phyloP scores from a whole-genome alignment of 2,329 filamentous ascomycete species.

The Camptophora hylomeconis region DNA sequence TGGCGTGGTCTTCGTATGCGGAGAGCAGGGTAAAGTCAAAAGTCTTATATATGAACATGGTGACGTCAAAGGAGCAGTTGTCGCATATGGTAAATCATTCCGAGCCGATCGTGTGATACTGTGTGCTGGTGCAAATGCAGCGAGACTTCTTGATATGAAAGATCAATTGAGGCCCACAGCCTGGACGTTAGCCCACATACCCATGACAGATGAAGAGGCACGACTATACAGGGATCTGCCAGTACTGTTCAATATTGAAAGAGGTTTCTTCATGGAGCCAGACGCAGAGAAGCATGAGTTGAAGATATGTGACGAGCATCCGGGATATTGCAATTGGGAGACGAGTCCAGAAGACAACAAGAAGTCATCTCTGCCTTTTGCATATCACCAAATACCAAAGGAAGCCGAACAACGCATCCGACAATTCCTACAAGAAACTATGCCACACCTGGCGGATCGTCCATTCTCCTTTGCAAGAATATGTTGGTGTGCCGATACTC shows the following conservation, averaged over 20 bases:
- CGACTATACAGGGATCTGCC: constrained; percentile 29
- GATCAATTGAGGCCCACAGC: constrained; percentile 32
- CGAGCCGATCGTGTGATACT: constrained; percentile 28
- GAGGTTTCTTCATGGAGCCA: constrained; percentile 38
- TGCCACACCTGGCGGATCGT: constrained; percentile 39
- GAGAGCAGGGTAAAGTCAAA: constrained; percentile 26
- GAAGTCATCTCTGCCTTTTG: constrained; percentile 27
- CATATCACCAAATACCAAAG: constrained; percentile 30
- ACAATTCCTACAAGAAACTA: constrained; percentile 36
- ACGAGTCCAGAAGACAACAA: constrained; percentile 18
- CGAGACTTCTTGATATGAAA: constrained; percentile 31
- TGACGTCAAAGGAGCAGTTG: constrained; percentile 28
- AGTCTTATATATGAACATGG: constrained; percentile 23
- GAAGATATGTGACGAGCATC: constrained; percentile 39
- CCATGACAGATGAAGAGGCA: constrained; percentile 28
- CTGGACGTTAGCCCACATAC: constrained; percentile 35
- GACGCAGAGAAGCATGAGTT: constrained; percentile 27
- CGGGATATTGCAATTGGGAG: constrained; percentile 41
- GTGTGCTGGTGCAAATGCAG: constrained; percentile 30
- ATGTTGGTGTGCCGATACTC: constrained; percentile 46
- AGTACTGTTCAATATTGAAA: constrained; percentile 34
- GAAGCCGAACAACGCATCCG: constrained; percentile 36
- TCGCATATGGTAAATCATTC: constrained; percentile 25
- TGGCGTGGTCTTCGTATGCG: constrained; percentile 36
- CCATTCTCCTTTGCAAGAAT: constrained; percentile 38